Percentiles rank a stretch among this genome's conserved stretches.
Conservation (phyloP, 2,329 filamentous ascomycete species). For the Tolypocladium inflatum region DNA sequence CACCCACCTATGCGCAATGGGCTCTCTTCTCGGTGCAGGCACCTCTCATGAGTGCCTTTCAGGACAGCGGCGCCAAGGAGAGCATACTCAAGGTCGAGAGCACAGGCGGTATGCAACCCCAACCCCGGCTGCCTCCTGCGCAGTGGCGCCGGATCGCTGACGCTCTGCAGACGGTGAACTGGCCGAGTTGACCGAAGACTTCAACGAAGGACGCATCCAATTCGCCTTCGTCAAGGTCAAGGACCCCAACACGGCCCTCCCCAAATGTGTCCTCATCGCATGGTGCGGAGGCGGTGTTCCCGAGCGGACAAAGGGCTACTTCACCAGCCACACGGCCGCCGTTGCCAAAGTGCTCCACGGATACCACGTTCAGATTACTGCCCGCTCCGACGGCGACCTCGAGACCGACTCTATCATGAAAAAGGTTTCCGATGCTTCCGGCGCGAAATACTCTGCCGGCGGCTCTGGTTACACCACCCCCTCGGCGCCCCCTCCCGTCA, state of each 20-base stretch:
- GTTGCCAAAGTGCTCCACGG: slow-evolving; percentile 91
- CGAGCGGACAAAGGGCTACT: slow-evolving; percentile 97
- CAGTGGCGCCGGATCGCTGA: slow-evolving; percentile 9
- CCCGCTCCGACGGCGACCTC: slow-evolving; percentile 81
- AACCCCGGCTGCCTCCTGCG: neutral
- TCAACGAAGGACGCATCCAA: slow-evolving; percentile 92
- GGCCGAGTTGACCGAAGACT: slow-evolving; percentile 82
- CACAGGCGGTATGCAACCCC: slow-evolving; percentile 58
- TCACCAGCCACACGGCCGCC: slow-evolving; percentile 84
- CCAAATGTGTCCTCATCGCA: slow-evolving; percentile 87
- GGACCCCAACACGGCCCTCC: slow-evolving; percentile 80
- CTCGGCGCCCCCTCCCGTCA: slow-evolving; percentile 56
- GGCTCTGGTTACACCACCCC: slow-evolving; percentile 43
- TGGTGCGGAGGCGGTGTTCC: slow-evolving; percentile 98
- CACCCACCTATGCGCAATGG: slow-evolving; percentile 84
- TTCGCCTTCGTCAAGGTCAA: slow-evolving; percentile 96
- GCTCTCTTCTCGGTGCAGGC: slow-evolving; percentile 89
- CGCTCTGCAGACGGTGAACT: slow-evolving; percentile 75
- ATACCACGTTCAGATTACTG: slow-evolving; percentile 96
- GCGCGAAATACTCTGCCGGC: slow-evolving; percentile 80
- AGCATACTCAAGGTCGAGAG: slow-evolving; percentile 91
- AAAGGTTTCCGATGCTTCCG: slow-evolving; percentile 90
- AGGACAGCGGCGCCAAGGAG: slow-evolving; percentile 77
- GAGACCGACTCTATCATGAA: slow-evolving; percentile 81
- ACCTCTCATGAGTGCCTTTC: slow-evolving; percentile 86